Conservation (phyloP, 805 yeast genomes). For the Ogataea polymorpha region DNA sequence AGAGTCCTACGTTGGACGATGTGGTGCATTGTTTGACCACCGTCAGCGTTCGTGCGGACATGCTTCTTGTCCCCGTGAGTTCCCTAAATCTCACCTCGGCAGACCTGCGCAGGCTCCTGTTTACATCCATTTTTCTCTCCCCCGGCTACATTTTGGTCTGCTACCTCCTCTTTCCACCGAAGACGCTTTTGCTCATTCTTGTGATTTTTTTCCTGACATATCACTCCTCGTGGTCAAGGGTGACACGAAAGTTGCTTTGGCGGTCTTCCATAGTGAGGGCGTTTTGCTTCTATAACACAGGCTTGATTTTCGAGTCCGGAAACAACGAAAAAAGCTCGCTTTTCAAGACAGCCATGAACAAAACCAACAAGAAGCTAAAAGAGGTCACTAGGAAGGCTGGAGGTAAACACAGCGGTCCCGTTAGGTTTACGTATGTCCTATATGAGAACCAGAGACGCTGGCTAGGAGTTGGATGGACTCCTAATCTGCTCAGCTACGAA, state of each 20-base stretch:
- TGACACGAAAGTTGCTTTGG: slow-evolving; percentile 84
- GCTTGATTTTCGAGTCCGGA: slow-evolving; percentile 62
- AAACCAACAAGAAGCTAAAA: slow-evolving; percentile 41
- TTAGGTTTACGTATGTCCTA: slow-evolving; percentile 84
- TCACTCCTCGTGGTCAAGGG: slow-evolving; percentile 82
- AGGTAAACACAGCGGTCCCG: slow-evolving; percentile 37
- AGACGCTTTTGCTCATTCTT: slow-evolving; percentile 53
- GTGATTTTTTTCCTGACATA: slow-evolving; percentile 71
- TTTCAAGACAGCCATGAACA: slow-evolving; percentile 54
- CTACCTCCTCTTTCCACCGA: slow-evolving; percentile 67
- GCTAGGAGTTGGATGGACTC: slow-evolving; percentile 98
- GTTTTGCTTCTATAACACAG: slow-evolving; percentile 77
- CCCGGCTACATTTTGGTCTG: slow-evolving; percentile 77
- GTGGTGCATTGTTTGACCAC: slow-evolving; percentile 74
- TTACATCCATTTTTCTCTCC: slow-evolving; percentile 81
- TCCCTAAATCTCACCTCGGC: slow-evolving; percentile 67
- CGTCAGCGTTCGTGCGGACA: slow-evolving; percentile 71
- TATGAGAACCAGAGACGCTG: slow-evolving; percentile 95
- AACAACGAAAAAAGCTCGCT: slow-evolving; percentile 35
- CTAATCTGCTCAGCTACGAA: slow-evolving; percentile 86
- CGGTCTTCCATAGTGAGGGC: slow-evolving; percentile 68
- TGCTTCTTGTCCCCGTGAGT: slow-evolving; percentile 77
- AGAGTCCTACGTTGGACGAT: slow-evolving; percentile 82
- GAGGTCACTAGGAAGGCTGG: slow-evolving; percentile 21
- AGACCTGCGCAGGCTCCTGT: slow-evolving; percentile 74